phyloP scores from a whole-genome alignment of 2,329 filamentous ascomycete species.

The Diaporthe australafricana region DNA sequence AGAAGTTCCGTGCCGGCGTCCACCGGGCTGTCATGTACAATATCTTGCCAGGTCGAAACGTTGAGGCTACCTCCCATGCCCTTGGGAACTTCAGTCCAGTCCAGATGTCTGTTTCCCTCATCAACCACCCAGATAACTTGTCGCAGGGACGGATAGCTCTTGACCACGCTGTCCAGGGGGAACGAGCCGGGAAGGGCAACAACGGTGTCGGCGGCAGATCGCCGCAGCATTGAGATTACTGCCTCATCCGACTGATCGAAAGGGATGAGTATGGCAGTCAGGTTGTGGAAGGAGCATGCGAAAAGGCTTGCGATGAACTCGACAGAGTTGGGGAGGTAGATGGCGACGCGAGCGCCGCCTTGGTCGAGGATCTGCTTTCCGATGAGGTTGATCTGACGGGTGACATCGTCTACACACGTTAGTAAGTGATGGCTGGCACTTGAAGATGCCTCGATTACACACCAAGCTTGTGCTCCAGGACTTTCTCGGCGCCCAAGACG shows the following conservation, averaged over 20 bases:
- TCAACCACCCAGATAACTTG: conserved; percentile 94
- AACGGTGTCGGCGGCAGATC: conserved; percentile 82
- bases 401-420: conserved; percentile 71
- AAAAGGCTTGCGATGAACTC: conserved; percentile 88
- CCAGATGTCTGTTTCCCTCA: conserved; percentile 89
- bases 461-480: conserved; percentile 78
- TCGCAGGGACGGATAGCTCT: conserved; percentile 76
- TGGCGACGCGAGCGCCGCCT: conserved; percentile 80
- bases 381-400: conserved; percentile 87
- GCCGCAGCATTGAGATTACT: conserved; percentile 77
- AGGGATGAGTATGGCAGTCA: conserved; percentile 86
- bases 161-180: conserved; percentile 79
- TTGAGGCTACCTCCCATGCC: conserved; percentile 80
- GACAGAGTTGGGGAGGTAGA: conserved; percentile 93
- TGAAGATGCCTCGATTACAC: conserved; percentile 38
- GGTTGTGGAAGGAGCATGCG: conserved; percentile 88
- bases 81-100: conserved; percentile 91
- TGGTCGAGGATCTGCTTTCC: conserved; percentile 81
- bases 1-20: conserved; percentile 74
- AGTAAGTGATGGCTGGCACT: background rate
- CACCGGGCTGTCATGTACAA: conserved; percentile 77
- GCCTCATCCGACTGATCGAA: conserved; percentile 79
- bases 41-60: conserved; percentile 93
- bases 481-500: conserved; percentile 79
- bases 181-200: conserved; percentile 89